Evolutionary conservation across 2,329 filamentous ascomycete genomes (phyloP), one percentile per base, ranked within the genome.

Genomic region (Didymella arachidicola): DNA sequence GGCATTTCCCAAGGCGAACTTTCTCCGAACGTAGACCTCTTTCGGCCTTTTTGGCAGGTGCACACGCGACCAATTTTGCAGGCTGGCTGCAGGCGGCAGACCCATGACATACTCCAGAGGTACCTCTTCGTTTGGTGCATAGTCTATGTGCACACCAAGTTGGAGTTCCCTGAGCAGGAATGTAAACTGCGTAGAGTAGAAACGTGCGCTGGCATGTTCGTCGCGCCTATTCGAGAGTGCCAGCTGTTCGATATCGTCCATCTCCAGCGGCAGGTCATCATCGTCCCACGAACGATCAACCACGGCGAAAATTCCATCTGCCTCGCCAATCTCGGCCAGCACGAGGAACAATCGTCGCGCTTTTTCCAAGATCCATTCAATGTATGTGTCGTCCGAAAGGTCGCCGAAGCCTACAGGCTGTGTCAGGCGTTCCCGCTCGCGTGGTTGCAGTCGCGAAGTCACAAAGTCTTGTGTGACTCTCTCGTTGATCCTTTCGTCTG

Each of bases 251-350:
- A 92, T 83, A 59, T 89, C 85, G 49, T 90, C 87, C 52, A 85
- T 79, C 4, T 86, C 80, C 46, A 93, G 82, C 5, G 90, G 90
- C 41, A 93, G 79, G 76, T 93, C 90, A 52, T 86, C 83, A 69
- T 93, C 90, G 65, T 90, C 88, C 89, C 89, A 92, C 22, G 87
- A 89, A 69, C 89, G 87, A 75, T 93, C 89, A 57, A 92, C 86
- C 51, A 91, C 81, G 41, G 85, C 85, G 69, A 93, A 93, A 60
- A 93, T 92, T 72, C 89, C 88, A 66, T 90, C 88, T 0, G 89
- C 85, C 11, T 89, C 82, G 30, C 87, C 87, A 25, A 92, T 79
- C 67, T 92, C 89, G 53, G 87, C 81, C 26, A 93, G 80, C 38
- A 91, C 87, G 45, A 93, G 79, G 69, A 92, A 93, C 38, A 92